Base-by-base conservation (phyloP, 331 rosid species). In the Malus hybrid region DNA sequence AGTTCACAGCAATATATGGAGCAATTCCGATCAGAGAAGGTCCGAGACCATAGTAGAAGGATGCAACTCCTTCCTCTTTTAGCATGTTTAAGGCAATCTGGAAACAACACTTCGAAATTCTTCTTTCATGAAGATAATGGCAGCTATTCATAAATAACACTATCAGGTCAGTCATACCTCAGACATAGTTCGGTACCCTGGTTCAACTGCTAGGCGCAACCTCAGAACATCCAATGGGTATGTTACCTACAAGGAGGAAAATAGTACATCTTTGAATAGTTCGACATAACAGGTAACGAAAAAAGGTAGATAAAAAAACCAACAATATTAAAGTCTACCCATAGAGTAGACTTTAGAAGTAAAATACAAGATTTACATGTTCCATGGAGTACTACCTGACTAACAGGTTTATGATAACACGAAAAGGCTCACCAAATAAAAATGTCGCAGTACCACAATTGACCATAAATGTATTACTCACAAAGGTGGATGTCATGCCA, bases 401-500 rank as follows among this genome's bases (percentile, higher is more conserved):
- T 65, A 14, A 71, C 65, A 73, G 77, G 24, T 14, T 27, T 4
- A 68, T 1, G 28, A 50, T 6, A 24, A 11, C 8, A 68, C n/a
- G 52, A 15, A 57, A 15, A 66, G 56, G 44, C 33, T 29, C 13
- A 9, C 13, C 15, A 44, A 56, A 64, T 55, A 63, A 27, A 60
- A 27, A 63, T 22, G 65, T 76, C 12, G 8, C 14, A 68, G 46
- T 60, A 52, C 57, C 20, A 16, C 57, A 52, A 52, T 6, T 16
- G 57, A 52, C 57, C 10, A 77, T 77, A 20, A 33, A 36, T 16
- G 44, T 64, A 76, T 54, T 61, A 80, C 98, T 87, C 75, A 93
- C 98, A 83, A 91, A 85, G 80, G 98, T 93, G 63, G 98, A 88
- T 72, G 98, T 93, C 98, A 93, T 93, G 80, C 98, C 97, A 31